These are phyloP conservation scores for Aspergillus viridinutans DNA, from an alignment of 2,329 filamentous ascomycete genomes.

Conservation along the genomic window DNA sequence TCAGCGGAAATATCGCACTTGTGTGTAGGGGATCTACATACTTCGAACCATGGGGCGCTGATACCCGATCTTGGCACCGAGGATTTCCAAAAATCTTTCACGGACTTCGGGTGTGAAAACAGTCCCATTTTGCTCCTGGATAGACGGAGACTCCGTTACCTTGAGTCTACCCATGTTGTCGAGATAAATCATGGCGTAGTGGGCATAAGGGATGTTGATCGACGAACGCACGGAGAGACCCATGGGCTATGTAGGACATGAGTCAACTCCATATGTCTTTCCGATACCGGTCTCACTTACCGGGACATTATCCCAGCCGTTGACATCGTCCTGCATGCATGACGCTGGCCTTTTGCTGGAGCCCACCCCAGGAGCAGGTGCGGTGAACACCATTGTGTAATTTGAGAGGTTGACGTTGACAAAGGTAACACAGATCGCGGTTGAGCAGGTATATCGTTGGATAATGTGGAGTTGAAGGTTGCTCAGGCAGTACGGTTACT, in stretches of 20 bases:
- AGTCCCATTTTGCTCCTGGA: conserved; percentile 26
- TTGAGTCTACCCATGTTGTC: conserved; percentile 31
- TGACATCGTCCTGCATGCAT: conserved; percentile 22
- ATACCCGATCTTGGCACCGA: conserved; percentile 28
- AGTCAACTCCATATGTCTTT: not conserved
- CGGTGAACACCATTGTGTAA: conserved; percentile 28
- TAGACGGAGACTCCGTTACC: conserved; percentile 31
- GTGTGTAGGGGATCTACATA: conserved; percentile 15
- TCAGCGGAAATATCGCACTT: not conserved
- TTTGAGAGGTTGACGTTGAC: not conserved
- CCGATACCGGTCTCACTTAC: conserved; percentile 16
- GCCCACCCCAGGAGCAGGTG: conserved; percentile 20
- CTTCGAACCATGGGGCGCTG: conserved; percentile 23
- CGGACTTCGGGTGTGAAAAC: conserved; percentile 33
- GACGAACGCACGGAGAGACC: conserved; percentile 20
- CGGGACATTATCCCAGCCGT: conserved; percentile 28
- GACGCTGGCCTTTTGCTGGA: conserved; percentile 30
- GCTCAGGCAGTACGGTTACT: not conserved
- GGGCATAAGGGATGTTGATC: conserved; percentile 26
- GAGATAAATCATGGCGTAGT: conserved; percentile 36
- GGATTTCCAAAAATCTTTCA: conserved; percentile 33
- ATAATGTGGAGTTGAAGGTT: not conserved
- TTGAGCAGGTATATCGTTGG: not conserved
- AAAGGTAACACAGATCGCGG: not conserved
- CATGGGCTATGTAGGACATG: conserved; percentile 22